A percentile compares a stretch with the other conserved stretches of the same genome.
phyloP scores from a whole-genome alignment of 768 basidiomycete species.

The Leccinum barrowsii region DNA sequence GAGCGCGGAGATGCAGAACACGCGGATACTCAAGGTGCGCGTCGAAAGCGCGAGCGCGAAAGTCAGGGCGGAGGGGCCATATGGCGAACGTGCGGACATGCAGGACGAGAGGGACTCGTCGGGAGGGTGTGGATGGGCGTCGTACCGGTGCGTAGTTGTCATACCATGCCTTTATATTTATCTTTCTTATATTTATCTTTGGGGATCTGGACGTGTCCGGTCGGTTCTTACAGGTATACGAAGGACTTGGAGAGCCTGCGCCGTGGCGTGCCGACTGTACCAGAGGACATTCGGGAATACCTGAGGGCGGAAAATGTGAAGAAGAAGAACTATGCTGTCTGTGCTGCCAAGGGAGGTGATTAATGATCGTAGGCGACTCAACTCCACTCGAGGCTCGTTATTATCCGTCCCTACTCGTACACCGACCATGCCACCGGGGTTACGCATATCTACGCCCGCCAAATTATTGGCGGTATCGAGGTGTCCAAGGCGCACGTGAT shows the following conservation, averaged over 20 bases:
- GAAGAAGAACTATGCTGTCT: conserved; percentile 22
- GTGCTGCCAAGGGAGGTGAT: conserved; percentile 36
- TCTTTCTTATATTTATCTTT: background rate
- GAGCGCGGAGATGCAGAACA: conserved; percentile 21
- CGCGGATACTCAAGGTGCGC: conserved; percentile 21
- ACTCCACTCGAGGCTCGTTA: no score
- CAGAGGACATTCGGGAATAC: conserved; percentile 21
- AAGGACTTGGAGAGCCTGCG: conserved; percentile 25
- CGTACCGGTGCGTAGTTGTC: conserved; percentile 17
- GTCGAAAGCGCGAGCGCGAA: conserved; percentile 23
- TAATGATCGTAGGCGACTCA: no score
- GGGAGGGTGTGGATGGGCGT: conserved; percentile 24
- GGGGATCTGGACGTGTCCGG: background rate
- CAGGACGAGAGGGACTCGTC: conserved; percentile 12
- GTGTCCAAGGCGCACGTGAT: no score
- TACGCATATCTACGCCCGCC: no score
- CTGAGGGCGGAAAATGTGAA: conserved; percentile 20
- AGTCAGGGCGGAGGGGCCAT: conserved; percentile 20
- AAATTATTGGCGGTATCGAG: no score
- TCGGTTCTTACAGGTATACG: conserved; percentile 15
- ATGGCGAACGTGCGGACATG: conserved; percentile 17
- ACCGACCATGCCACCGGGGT: no score
- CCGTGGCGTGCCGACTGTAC: conserved; percentile 11
- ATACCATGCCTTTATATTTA: background rate
- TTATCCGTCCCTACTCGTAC: no score